Evolutionary conservation across 352 stramenopile genomes (phyloP).

Genomic region (Globisporangium nunn): DNA sequence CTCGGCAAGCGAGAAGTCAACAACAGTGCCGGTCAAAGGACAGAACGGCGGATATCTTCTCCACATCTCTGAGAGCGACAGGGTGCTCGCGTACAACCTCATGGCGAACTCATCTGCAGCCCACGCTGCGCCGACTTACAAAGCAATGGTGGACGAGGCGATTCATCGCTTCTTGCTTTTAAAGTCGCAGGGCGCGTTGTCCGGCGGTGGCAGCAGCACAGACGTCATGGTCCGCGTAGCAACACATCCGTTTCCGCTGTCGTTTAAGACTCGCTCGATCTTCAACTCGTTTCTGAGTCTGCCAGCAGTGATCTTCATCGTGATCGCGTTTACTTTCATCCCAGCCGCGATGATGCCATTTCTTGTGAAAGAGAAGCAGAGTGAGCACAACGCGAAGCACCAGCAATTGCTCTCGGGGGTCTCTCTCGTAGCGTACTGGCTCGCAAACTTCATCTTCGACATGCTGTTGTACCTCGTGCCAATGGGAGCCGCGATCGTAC

Average conservation of each 20-base stretch:
- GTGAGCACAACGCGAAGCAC: slow-evolving; percentile 92
- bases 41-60: slow-evolving; percentile 54
- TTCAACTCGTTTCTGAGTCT: slow-evolving; percentile 64
- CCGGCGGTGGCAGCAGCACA: not conserved
- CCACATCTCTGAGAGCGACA: slow-evolving; percentile 24
- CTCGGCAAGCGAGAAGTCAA: slow-evolving; percentile 3
- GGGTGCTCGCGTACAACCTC: slow-evolving; percentile 52
- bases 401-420: slow-evolving; percentile 95
- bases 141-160: slow-evolving; percentile 50
- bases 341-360: slow-evolving; percentile 91
- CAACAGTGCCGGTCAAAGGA: slow-evolving; percentile 14
- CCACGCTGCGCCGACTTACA: slow-evolving; percentile 44
- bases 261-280: slow-evolving; percentile 43
- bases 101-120: slow-evolving; percentile 45
- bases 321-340: slow-evolving; percentile 92
- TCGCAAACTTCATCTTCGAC: slow-evolving; percentile 94
- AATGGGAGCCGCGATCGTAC: slow-evolving; percentile 37
- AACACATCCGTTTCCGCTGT: slow-evolving; percentile 54
- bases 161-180: slow-evolving; percentile 44
- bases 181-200: not conserved
- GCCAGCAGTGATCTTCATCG: slow-evolving; percentile 77
- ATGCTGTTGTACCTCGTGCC: slow-evolving; percentile 86
- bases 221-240: slow-evolving; percentile 33
- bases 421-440: slow-evolving; percentile 91
- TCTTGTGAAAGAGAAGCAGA: slow-evolving; percentile 94